Percentiles rank a stretch among this genome's conserved stretches.
Conservation (phyloP, 2,329 filamentous ascomycete genomes). For the Cadophora sp. region DNA sequence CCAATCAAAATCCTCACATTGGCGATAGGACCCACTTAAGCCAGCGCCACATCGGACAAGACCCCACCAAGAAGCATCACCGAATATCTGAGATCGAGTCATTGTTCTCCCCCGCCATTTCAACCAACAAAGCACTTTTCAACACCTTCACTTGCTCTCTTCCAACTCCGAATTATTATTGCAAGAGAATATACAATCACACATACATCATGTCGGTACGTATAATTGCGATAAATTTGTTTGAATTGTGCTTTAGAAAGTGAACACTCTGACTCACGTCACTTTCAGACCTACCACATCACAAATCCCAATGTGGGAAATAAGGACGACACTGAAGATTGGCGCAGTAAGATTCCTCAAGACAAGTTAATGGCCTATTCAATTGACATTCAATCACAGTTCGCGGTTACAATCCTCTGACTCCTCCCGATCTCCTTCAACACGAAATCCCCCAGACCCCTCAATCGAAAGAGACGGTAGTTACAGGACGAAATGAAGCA, state of each 20-base stretch:
- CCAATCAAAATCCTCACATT: not conserved
- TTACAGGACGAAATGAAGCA: conserved; percentile 67
- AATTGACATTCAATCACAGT: conserved; percentile 54
- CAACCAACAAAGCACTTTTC: conserved; percentile 14
- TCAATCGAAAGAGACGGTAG: conserved; percentile 58
- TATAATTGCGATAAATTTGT: not conserved
- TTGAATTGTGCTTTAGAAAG: not conserved
- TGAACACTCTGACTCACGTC: conserved; percentile 29
- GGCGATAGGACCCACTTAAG: not conserved
- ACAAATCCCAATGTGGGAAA: conserved; percentile 82
- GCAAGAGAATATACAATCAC: not conserved
- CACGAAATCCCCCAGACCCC: conserved; percentile 76
- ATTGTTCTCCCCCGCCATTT: conserved; percentile 16
- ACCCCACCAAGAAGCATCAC: conserved; percentile 12
- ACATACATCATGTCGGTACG: conserved; percentile 18
- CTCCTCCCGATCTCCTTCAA: conserved; percentile 91
- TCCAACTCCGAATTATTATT: not conserved
- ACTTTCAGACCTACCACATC: conserved; percentile 69
- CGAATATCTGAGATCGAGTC: conserved; percentile 1
- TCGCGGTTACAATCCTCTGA: conserved; percentile 91
- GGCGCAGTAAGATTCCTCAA: conserved; percentile 68
- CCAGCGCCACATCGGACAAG: conserved; percentile 4
- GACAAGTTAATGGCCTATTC: not conserved
- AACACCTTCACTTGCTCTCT: not conserved
- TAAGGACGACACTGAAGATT: conserved; percentile 76